Evolutionary conservation across 352 stramenopile genomes (phyloP).

Genomic region (Phytophthora europaea): DNA sequence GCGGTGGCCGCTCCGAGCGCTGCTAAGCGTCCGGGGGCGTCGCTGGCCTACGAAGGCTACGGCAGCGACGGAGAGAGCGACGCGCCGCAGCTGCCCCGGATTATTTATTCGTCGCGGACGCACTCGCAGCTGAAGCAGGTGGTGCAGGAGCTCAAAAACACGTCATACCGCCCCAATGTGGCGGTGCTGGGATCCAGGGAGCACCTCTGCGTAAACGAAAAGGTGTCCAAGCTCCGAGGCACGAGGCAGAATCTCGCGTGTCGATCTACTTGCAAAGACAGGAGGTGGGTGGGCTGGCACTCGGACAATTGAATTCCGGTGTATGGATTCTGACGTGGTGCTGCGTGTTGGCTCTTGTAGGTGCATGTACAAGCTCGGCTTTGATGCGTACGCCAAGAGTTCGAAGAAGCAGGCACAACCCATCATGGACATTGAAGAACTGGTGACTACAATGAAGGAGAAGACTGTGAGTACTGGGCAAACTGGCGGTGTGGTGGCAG

Average conservation of each 20-base stretch:
- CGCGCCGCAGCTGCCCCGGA: conserved; percentile 75
- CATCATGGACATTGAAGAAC: conserved; percentile 99
- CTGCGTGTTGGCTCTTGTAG: conserved; percentile 28
- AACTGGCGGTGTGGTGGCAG: not conserved
- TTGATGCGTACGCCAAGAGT: conserved; percentile 67
- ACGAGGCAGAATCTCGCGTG: conserved; percentile 91
- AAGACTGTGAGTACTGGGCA: conserved; percentile 54
- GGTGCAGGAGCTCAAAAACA: conserved; percentile 96
- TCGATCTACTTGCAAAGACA: conserved; percentile 87
- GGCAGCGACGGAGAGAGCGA: conserved; percentile 47
- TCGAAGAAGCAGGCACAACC: conserved; percentile 62
- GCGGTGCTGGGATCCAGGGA: conserved; percentile 96
- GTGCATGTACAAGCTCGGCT: conserved; percentile 83
- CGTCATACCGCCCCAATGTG: conserved; percentile 91
- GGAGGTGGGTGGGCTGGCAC: conserved; percentile 62
- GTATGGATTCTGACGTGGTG: too few species aligned
- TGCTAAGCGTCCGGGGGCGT: conserved; percentile 12
- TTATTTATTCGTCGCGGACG: conserved; percentile 99
- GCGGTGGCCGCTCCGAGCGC: not conserved
- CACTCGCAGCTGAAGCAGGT: conserved; percentile 99
- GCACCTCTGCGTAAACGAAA: conserved; percentile 98
- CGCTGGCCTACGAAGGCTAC: conserved; percentile 70
- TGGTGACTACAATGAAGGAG: conserved; percentile 91
- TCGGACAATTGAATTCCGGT: too few species aligned
- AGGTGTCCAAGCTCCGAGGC: conserved; percentile 89